Conservation (phyloP, 371 early-diverging fungal species). For the Batkoa obscura region DNA sequence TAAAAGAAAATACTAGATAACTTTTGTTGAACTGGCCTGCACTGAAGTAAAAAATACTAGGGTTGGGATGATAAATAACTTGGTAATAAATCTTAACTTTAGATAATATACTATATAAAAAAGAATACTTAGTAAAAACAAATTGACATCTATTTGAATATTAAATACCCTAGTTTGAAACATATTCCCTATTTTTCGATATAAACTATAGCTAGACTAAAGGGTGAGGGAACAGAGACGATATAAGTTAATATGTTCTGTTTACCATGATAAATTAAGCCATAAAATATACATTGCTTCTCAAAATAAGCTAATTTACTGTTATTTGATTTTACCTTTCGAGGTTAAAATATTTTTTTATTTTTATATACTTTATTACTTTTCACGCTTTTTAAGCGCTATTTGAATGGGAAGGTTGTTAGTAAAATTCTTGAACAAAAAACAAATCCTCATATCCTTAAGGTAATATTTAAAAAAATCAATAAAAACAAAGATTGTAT, state of each 20-base stretch:
- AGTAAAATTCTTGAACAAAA: no score
- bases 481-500: no score
- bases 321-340: no score
- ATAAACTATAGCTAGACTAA: constrained; percentile 56
- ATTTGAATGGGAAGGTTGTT: no score
- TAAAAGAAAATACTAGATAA: constrained; percentile 15
- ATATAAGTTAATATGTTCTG: constrained; percentile 71
- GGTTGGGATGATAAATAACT: constrained; percentile 35
- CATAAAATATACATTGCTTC: constrained; percentile 55
- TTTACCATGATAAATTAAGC: constrained; percentile 53
- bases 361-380: no score
- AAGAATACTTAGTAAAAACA: constrained; percentile 24
- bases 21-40: constrained; percentile 10
- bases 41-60: constrained; percentile 31
- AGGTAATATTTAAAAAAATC: no score
- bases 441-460: no score
- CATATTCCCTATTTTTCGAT: constrained; percentile 30
- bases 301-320: constrained; percentile 17
- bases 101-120: constrained; percentile 58
- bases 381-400: no score
- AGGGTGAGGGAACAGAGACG: constrained; percentile 80
- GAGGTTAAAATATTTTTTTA: no score
- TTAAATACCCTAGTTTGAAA: constrained; percentile 9
- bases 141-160: constrained; percentile 19
- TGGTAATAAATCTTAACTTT: constrained; percentile 58